Base-by-base conservation (phyloP, 2,329 filamentous ascomycete species). In the Penicillium hesseltinei region DNA sequence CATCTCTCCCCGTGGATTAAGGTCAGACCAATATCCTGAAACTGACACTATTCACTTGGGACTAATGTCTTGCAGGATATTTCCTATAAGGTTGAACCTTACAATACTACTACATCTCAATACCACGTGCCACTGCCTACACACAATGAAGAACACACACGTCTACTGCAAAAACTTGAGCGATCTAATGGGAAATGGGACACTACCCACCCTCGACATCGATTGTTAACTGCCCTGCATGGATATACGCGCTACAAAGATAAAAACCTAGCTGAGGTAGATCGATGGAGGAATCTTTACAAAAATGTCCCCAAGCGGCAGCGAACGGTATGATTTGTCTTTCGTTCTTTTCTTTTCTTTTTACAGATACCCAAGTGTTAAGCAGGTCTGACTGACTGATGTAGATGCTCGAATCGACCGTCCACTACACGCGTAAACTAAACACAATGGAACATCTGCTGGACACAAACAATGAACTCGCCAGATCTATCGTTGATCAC, bases 391-490 rank as follows among this genome's bases (percentile, higher is more conserved):
- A 7, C 38, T 55, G 27, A 55, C 23, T 21, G 11, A 25, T 7
- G 13, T 45, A 81, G 78, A 25, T 82, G 2, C 78, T 88, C 2
- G 83, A 86, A 60, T 79, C 81, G n/a, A 72, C 79, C 2, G 69
- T 86, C 40, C 76, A 82, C 46, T 88, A 85, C 63, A 80, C 81
- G 2, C 80, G 83, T 57, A 84, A 82, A 60, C 77, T 84, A 19
- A 68, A 74, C 15, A 70, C 71, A 1, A 70, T 79, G 10, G 77
- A 81, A 11, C 57, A 73, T 23, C 71, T 81, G 6, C 71, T 84
- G 15, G 67, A 67, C 2, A 59, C 67, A 5, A 84, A 85, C 61
- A 77, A 79, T 10, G 57, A 68, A 0, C 59, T 84, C 2, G 82
- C 80, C 35, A 68, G 78, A 33, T 69, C 68, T 10, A 82, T 84